Percentiles rank a stretch among this genome's conserved stretches.
Evolutionary conservation across 495 filamentous ascomycete species (phyloP).

Genomic region (Pyrenula massariospora): DNA sequence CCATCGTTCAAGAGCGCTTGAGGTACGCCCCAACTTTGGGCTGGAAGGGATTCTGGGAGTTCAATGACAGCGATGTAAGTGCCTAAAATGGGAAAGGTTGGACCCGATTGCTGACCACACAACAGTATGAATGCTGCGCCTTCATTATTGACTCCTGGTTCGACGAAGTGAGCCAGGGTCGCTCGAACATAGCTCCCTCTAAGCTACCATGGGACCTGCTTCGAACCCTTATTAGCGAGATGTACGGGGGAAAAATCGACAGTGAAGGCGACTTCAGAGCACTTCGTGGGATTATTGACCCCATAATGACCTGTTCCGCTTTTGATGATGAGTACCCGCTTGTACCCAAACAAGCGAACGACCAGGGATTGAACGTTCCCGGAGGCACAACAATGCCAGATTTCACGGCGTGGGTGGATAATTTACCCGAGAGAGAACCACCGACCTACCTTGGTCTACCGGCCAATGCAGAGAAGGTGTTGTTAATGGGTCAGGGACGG

Average conservation of each 20-base stretch:
- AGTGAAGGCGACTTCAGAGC: constrained; percentile 73
- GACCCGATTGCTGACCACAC: constrained; percentile 17
- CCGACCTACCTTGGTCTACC: constrained; percentile 94
- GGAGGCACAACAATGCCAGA: constrained; percentile 69
- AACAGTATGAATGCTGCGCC: constrained; percentile 89
- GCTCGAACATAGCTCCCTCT: constrained; percentile 82
- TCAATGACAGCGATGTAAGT: constrained; percentile 97
- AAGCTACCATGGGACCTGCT: constrained; percentile 98
- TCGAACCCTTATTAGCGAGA: constrained; percentile 79
- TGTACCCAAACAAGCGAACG: constrained; percentile 51
- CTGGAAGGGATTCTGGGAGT: constrained; percentile 99
- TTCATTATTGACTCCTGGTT: constrained; percentile 96
- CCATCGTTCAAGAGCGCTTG: constrained; percentile 89
- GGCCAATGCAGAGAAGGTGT: constrained; percentile 90
- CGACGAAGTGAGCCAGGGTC: constrained; percentile 63
- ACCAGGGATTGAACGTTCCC: constrained; percentile 62
- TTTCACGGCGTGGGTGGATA: constrained; percentile 86
- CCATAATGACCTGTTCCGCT: constrained; percentile 69
- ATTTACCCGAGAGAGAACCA: constrained; percentile 86
- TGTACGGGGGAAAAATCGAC: constrained; percentile 97
- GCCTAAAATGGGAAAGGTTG: background rate
- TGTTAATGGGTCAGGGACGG: constrained; percentile 79
- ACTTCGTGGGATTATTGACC: constrained; percentile 58
- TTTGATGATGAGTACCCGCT: constrained; percentile 89
- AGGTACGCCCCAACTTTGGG: constrained; percentile 91